Percentiles rank a stretch among this genome's conserved stretches.
Evolutionary conservation across 306 rosid genomes (phyloP).

Genomic region (Citrullus mucosospermus): DNA sequence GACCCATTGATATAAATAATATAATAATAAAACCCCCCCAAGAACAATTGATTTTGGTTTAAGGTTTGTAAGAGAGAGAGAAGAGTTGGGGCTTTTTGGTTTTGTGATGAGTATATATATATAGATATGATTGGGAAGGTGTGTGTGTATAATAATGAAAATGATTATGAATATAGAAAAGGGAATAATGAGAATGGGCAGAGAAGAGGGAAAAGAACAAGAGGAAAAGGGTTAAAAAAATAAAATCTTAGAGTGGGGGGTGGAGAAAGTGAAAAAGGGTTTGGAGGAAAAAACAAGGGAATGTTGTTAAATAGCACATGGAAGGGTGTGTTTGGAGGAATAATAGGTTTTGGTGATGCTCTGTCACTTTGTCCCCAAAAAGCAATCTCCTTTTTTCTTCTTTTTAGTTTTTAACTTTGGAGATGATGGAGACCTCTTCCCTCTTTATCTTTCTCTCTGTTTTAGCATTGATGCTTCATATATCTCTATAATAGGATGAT

Average conservation of each 20-base stretch:
- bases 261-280: slow-evolving; percentile 37
- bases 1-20: slow-evolving; percentile 15
- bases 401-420: neutral
- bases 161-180: slow-evolving; percentile 11
- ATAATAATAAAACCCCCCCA: too few relatives aligned
- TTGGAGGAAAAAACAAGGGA: slow-evolving; percentile 47
- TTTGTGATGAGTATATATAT: neutral
- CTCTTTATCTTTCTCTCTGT: neutral
- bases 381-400: neutral
- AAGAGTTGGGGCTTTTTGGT: neutral
- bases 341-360: slow-evolving; percentile 40
- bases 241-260: slow-evolving; percentile 27
- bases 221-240: slow-evolving; percentile 53
- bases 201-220: slow-evolving; percentile 47
- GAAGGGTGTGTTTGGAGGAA: slow-evolving; percentile 82
- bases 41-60: neutral
- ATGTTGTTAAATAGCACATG: slow-evolving; percentile 70
- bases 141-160: neutral
- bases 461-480: too few relatives aligned
- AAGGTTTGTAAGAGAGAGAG: neutral
- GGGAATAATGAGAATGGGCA: slow-evolving; percentile 57
- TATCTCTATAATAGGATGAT: too few relatives aligned
- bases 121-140: neutral
- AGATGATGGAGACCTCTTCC: slow-evolving; percentile 2
- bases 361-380: slow-evolving; percentile 30